Evolutionary conservation across 257 asterid genomes (phyloP), one percentile per base, ranked within the genome.

Genomic region (Asclepias syriaca): DNA sequence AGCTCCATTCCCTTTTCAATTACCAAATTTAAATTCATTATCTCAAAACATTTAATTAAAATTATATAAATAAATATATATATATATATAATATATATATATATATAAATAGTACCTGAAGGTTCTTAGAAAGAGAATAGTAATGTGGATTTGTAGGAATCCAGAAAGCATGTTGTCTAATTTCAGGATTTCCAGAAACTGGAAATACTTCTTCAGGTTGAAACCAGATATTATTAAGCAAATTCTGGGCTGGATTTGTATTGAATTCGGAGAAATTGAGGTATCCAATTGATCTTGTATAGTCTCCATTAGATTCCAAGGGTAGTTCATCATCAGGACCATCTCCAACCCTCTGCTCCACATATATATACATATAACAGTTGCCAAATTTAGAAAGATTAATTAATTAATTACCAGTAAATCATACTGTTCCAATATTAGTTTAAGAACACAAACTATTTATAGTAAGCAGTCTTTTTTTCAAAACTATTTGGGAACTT

Each of bases 221-320:
- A 70, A 65, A 79, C 79, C 79, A 79, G 8, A 79, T 57, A 4
- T 51, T 79, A 60, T 75, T 79, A n/a, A 74, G 71, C 16, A 65
- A 63, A 50, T 74, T 78, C 13, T 70, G 45, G 0, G 75, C 2
- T 5, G 32, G 39, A 60, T 22, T 61, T 27, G 10, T 3, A 39
- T 61, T 60, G 45, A 56, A 70, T 14, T 70, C 13, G 1, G 79
- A 66, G 58, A 79, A 65, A 0, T 43, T 59, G 5, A 79, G 77
- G 64, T 45, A 65, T 19, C 83, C 79, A 9, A 69, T 8, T 6
- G 66, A 58, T 76, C 79, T 80, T 56, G 83, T 83, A 73, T 81
- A 84, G 81, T 85, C 90, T 34, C 90, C 89, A 71, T 32, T 59
- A 0, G 70, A 73, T 75, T 87, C 90, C 3, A 87, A 81, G 3